phyloP scores from a whole-genome alignment of 345 rosid species.

The Pugionium dolabratum region DNA sequence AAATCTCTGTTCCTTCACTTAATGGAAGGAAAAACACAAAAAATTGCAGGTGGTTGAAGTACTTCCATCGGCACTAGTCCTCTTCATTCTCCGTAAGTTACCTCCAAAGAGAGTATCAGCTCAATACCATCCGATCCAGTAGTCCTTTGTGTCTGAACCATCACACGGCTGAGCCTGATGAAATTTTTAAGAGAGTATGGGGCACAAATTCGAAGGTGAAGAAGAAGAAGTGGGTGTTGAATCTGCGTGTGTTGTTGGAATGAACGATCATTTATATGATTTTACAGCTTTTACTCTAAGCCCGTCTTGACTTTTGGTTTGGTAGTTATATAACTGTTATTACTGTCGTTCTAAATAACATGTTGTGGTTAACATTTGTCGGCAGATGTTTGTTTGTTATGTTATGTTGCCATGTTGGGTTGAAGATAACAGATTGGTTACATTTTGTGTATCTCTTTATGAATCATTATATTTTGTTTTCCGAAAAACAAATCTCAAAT shows the following conservation, averaged over 20 bases:
- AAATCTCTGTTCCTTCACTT: not conserved
- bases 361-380: too few relatives aligned
- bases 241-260: constrained; percentile 39
- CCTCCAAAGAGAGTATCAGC: constrained; percentile 93
- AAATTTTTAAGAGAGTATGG: constrained; percentile 21
- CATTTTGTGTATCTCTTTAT: too few relatives aligned
- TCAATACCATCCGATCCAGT: constrained; percentile 90
- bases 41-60: constrained; percentile 84
- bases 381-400: too few relatives aligned
- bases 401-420: too few relatives aligned
- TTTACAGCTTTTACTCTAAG: too few relatives aligned
- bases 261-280: constrained; percentile 28
- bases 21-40: not conserved
- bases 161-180: constrained; percentile 33
- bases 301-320: constrained; percentile 13
- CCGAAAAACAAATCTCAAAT: too few relatives aligned
- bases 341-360: constrained; percentile 7
- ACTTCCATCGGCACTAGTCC: constrained; percentile 91
- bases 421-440: too few relatives aligned
- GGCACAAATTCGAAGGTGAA: constrained; percentile 2
- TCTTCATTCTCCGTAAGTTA: constrained; percentile 86
- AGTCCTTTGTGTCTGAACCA: constrained; percentile 34
- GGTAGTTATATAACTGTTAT: not conserved
- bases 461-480: too few relatives aligned
- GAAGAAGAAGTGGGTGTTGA: constrained; percentile 32